Base-by-base conservation (phyloP, 2,329 filamentous ascomycete species). In the Trichoderma oligosporum region DNA sequence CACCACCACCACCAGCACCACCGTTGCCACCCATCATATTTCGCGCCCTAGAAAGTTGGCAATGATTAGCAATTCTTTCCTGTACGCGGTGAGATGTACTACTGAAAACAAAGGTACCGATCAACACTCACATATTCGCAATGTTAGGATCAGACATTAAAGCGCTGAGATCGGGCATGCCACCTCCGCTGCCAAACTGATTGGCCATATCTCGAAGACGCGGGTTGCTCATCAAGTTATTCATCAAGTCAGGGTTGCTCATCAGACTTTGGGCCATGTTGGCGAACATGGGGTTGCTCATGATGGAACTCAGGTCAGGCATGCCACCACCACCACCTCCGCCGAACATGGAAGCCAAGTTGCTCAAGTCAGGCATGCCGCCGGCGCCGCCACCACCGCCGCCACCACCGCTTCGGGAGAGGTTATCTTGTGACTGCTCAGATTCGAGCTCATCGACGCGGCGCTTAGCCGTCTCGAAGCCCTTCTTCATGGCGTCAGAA, bases 241-340 rank as follows among this genome's bases (percentile, higher is more conserved):
- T 82, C 84, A 97, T 88, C 78, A 92, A 85, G 8, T 96, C 89
- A 0, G 94, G 94, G 76, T 99, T 97, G 76, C 85, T 90, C 94
- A 97, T 97, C 56, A 99, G 75, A 74, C 90, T 96, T 78, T 97
- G 91, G 4, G 94, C 94, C 91, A 97, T 97, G 76, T 83, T 89
- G 49, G 91, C 85, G 76, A 99, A 96, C 94, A 97, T 97, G 56
- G 94, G 94, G 78, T 97, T 99, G 79, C 80, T 91, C 91, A 97
- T 96, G 72, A 99, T 86, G 62, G 84, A 83, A 62, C 84, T 76
- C 22, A 99, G 78, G 72, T 97, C 93, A 11, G 92, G 91, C 88
- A 96, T 94, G 55, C 89, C 90, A 51, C 87, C 87, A 7, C 78
- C 85, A 12, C 79, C 84, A 20, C 81, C 86, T 5, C 82, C 86